Evolutionary conservation across 768 basidiomycete species (phyloP).

Genomic region (Termitomyces heimii): DNA sequence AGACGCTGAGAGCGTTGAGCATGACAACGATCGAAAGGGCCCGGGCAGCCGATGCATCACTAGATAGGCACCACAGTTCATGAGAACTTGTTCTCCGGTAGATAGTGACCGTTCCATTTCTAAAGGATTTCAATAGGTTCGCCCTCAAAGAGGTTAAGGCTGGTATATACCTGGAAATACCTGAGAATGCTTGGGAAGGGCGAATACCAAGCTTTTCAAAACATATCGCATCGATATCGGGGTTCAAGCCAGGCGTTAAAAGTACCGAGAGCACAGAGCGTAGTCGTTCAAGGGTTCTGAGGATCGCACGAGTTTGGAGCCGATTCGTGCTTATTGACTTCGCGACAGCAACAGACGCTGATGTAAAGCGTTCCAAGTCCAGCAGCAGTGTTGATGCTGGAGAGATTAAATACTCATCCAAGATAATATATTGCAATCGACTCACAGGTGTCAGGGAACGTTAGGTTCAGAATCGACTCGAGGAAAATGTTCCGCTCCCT

Average conservation of each 20-base stretch:
- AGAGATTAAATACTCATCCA: not conserved
- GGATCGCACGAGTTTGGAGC: conserved; percentile 33
- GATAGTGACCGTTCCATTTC: conserved; percentile 34
- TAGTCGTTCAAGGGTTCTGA: conserved; percentile 47
- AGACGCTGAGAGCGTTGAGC: conserved; percentile 66
- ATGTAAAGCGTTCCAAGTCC: conserved; percentile 46
- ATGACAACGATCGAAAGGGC: conserved; percentile 61
- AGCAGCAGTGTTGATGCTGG: conserved; percentile 47
- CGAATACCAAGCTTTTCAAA: conserved; percentile 46
- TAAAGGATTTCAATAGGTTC: conserved; percentile 13
- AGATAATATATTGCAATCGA: not conserved
- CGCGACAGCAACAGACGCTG: conserved; percentile 40
- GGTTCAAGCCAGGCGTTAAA: conserved; percentile 64
- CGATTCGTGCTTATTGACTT: conserved; percentile 45
- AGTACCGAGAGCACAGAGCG: conserved; percentile 57
- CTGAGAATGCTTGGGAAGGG: conserved; percentile 32
- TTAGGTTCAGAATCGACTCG: not conserved
- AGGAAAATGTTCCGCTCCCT: not conserved
- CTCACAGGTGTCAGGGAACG: not conserved
- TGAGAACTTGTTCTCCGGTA: conserved; percentile 29
- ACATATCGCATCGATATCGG: conserved; percentile 67
- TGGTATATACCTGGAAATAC: conserved; percentile 42
- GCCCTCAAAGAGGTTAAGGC: not conserved
- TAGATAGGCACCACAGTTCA: conserved; percentile 70
- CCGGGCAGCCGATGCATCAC: conserved; percentile 61